Conservation (phyloP, 345 rosid genomes). For the Alliaria petiolata region DNA sequence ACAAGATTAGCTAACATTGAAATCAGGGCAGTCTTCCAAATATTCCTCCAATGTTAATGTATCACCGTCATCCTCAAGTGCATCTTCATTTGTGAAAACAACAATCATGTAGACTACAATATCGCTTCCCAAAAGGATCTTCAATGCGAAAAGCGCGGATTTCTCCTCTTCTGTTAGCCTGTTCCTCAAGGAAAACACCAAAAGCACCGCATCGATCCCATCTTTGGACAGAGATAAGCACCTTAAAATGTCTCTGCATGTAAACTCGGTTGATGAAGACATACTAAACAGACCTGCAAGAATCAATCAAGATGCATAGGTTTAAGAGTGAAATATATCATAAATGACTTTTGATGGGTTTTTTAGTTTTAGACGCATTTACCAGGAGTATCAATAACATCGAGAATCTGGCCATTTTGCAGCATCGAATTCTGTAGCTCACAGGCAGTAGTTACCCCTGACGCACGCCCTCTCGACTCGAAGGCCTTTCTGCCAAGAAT, state of each 20-base stretch:
- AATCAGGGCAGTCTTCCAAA: conserved; percentile 54
- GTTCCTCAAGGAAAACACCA: conserved; percentile 58
- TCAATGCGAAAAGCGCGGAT: conserved; percentile 52
- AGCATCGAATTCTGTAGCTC: conserved; percentile 43
- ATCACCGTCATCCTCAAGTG: conserved; percentile 58
- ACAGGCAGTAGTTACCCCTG: conserved; percentile 63
- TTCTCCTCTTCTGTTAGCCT: conserved; percentile 70
- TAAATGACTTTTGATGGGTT: background rate
- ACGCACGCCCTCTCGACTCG: conserved; percentile 54
- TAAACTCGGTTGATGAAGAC: background rate
- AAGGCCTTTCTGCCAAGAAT: conserved; percentile 62
- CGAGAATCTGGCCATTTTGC: conserved; percentile 51
- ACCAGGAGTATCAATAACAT: conserved; percentile 90
- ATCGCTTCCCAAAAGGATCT: conserved; percentile 58
- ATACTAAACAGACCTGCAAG: background rate
- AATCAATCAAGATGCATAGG: background rate
- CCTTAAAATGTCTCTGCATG: background rate
- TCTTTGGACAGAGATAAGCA: conserved; percentile 36
- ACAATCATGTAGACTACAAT: conserved; percentile 68
- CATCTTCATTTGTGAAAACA: conserved; percentile 80
- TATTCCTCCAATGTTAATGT: conserved; percentile 51
- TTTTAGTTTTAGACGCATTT: background rate
- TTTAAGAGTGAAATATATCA: background rate
- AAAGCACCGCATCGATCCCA: conserved; percentile 70
- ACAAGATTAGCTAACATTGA: conserved; percentile 41